Base-by-base conservation (phyloP, 805 yeast genomes). In the Spathaspora sp. region DNA sequence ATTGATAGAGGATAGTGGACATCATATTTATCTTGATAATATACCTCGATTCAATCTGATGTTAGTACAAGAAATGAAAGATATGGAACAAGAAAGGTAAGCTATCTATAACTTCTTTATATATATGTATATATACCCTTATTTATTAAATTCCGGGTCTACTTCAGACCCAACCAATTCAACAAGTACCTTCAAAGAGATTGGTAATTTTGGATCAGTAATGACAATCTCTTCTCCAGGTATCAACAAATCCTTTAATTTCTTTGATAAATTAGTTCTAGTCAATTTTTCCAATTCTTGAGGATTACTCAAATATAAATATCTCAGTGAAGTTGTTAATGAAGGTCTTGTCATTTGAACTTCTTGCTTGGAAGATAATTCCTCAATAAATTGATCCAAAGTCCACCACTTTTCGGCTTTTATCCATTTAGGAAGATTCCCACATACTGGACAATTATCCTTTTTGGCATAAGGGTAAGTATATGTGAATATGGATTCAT, bases 11-110 rank as follows among this genome's bases (percentile, higher is more conserved):
- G 72, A 81, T 55, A 76, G 87, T 4, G 96, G 96, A 1, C 96
- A 88, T 65, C 96, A 88, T 63, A 59, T 88, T n/a, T 88, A 87
- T 62, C 70, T 88, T 53, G 96, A 88, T 63, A 86, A 86, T 60
- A 69, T 73, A 46, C 54, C 61, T 10, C 72, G 59, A 28, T 88
- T 88, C 61, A 85, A 87, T 61, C 56, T 67, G 9, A 53, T 80
- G 52, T 63, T 86, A 32, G 50, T 74, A 2, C 57, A 70, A 5
- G 87, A 85, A 62, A 82, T 86, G 88, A 57, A 57, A 47, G 48
- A 52, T 43, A 59, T 53, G 49, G 46, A 51, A 40, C 5, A n/a
- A 18, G 38, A 19, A 7, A 17, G 6, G 26, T 23, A 31, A 31
- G 35, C 10, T 5, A 31, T 14, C 35, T 31, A 14, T 6, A 29